Conservation (phyloP, 331 rosid species). For the Prunus yedoensis region DNA sequence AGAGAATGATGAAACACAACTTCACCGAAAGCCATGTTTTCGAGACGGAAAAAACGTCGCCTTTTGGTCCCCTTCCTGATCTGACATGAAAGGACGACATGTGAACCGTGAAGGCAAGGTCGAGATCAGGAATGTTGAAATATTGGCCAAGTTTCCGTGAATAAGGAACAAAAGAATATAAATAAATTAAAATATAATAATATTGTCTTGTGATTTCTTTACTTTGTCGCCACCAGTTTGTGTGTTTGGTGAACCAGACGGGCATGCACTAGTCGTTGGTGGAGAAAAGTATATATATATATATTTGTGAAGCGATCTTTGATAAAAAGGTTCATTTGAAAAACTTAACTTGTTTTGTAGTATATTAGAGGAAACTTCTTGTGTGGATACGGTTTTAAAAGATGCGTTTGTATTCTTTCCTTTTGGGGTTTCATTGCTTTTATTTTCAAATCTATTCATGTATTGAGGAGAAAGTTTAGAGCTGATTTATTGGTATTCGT, state of each 20-base stretch:
- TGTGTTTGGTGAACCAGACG: constrained; percentile 23
- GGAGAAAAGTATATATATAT: neutral
- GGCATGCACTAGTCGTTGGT: constrained; percentile 5
- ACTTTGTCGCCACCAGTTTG: constrained; percentile 28
- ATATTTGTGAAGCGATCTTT: too few species aligned
- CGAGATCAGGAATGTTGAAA: neutral
- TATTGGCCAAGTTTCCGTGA: constrained; percentile 33
- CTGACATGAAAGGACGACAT: constrained; percentile 21
- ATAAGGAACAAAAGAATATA: constrained; percentile 19
- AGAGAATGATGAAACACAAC: neutral
- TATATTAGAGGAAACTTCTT: too few species aligned
- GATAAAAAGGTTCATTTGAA: too few species aligned
- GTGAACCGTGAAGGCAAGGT: constrained; percentile 26
- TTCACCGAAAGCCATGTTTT: neutral
- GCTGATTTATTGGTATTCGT: too few species aligned
- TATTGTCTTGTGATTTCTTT: constrained; percentile 22
- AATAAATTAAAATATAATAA: neutral
- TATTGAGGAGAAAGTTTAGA: too few species aligned
- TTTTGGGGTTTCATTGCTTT: too few species aligned
- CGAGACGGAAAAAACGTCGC: neutral
- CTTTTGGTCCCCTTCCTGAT: neutral
- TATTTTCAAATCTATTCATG: too few species aligned
- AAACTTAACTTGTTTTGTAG: too few species aligned
- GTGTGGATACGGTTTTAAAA: too few species aligned
- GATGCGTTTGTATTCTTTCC: too few species aligned